Conservation (phyloP, 2,329 filamentous ascomycete genomes). For the Cladosporium halotolerans region DNA sequence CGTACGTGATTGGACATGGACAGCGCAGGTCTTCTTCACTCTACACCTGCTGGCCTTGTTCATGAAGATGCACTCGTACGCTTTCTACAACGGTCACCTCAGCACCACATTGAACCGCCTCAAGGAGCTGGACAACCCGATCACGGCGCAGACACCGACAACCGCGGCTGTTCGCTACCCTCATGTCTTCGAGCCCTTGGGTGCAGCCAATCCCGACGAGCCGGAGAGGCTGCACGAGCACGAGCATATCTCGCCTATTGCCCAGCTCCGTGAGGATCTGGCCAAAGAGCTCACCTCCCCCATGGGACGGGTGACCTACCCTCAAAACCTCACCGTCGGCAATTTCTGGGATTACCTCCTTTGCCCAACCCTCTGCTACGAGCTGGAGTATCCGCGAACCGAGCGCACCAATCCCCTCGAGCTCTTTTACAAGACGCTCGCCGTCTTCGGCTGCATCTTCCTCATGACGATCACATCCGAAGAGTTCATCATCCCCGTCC, state of each 20-base stretch:
- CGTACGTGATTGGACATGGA: slow-evolving; percentile 87
- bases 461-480: slow-evolving; percentile 85
- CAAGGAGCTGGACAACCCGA: slow-evolving; percentile 68
- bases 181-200: slow-evolving; percentile 4
- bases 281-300: slow-evolving; percentile 88
- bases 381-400: slow-evolving; percentile 88
- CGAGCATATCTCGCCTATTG: slow-evolving; percentile 39
- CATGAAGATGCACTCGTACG: slow-evolving; percentile 99
- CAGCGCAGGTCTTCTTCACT: slow-evolving; percentile 88
- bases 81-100: slow-evolving; percentile 95
- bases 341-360: slow-evolving; percentile 86
- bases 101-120: slow-evolving; percentile 80
- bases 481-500: slow-evolving; percentile 89
- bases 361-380: slow-evolving; percentile 95
- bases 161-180: slow-evolving; percentile 63
- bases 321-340: slow-evolving; percentile 71
- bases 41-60: slow-evolving; percentile 84
- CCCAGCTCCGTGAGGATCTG: slow-evolving; percentile 73
- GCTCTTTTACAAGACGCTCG: slow-evolving; percentile 76
- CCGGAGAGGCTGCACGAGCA: slow-evolving; percentile 38
- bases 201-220: slow-evolving; percentile 22
- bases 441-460: slow-evolving; percentile 94
- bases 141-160: slow-evolving; percentile 41
- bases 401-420: slow-evolving; percentile 69
- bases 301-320: slow-evolving; percentile 83